These are phyloP conservation scores for Pseudofabraea citricarpa DNA, from an alignment of 2,329 filamentous ascomycete species.

Conservation along the genomic window DNA sequence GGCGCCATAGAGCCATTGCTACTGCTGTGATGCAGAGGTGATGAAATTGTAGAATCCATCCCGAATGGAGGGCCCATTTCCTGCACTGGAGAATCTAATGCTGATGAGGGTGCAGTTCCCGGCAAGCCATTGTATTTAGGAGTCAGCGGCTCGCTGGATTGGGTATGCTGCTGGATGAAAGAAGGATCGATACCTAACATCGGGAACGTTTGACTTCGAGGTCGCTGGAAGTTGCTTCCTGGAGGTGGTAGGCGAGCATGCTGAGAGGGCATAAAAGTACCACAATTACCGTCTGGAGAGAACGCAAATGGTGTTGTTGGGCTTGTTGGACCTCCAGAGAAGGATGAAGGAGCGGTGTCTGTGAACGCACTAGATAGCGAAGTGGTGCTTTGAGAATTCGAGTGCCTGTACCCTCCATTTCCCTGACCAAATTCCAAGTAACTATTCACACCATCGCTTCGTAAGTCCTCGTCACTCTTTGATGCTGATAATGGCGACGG, in stretches of 20 bases:
- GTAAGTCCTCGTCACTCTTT: constrained; percentile 60
- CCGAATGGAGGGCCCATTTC: constrained; percentile 34
- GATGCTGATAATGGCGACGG: constrained; percentile 67
- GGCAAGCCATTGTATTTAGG: constrained; percentile 40
- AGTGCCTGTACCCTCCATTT: constrained; percentile 47
- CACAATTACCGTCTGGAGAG: constrained; percentile 66
- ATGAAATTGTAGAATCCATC: constrained; percentile 32
- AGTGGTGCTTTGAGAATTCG: constrained; percentile 61
- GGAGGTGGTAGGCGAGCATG: constrained; percentile 41
- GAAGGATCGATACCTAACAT: constrained; percentile 57
- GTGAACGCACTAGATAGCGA: constrained; percentile 65
- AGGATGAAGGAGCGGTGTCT: constrained; percentile 58
- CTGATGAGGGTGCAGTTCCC: constrained; percentile 33
- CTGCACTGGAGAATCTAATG: constrained; percentile 45
- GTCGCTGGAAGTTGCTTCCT: constrained; percentile 55
- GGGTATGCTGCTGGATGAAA: constrained; percentile 41
- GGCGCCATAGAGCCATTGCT: constrained; percentile 44
- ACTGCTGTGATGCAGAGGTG: constrained; percentile 44
- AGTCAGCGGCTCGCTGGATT: constrained; percentile 48
- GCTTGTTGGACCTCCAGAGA: constrained; percentile 67
- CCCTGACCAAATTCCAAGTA: constrained; percentile 56
- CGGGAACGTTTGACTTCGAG: constrained; percentile 85
- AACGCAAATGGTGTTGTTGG: constrained; percentile 72
- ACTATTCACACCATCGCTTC: constrained; percentile 50
- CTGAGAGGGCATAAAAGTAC: constrained; percentile 56